These are phyloP conservation scores for Quercus tomentella DNA, from an alignment of 331 rosid species.

Conservation along the genomic window DNA sequence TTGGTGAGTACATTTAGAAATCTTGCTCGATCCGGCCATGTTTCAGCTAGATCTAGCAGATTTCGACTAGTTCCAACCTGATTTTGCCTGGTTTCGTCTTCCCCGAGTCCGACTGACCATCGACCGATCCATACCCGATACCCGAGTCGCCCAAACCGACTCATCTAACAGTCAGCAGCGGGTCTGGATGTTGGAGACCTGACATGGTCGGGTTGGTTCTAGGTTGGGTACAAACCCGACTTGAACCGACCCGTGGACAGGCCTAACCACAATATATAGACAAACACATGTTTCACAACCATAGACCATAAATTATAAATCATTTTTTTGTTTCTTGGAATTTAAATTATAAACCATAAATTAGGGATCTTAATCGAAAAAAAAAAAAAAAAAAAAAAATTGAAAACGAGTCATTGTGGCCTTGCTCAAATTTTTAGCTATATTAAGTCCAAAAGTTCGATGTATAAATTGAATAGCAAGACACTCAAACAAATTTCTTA, in stretches of 20 bases:
- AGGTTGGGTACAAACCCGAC: too few species aligned
- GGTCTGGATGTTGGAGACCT: too few species aligned
- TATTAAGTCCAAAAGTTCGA: neutral
- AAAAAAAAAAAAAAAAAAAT: neutral
- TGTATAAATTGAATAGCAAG: neutral
- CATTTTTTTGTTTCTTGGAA: neutral
- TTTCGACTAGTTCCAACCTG: rapidly evolving
- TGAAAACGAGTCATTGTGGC: neutral
- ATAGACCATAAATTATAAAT: too few species aligned
- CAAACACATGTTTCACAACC: too few species aligned
- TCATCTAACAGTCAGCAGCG: too few species aligned
- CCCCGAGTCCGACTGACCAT: rapidly evolving
- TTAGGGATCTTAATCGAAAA: neutral
- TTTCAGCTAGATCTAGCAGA: too few species aligned
- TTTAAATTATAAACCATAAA: neutral
- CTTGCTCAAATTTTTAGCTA: neutral
- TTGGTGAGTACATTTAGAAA: too few species aligned
- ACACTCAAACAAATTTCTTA: neutral
- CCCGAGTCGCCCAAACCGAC: rapidly evolving
- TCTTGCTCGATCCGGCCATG: too few species aligned
- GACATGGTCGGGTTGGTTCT: too few species aligned
- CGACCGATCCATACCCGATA: too few species aligned
- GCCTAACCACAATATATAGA: too few species aligned
- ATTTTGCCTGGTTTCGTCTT: too few species aligned
- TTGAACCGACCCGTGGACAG: rapidly evolving